Evolutionary conservation across 495 filamentous ascomycete genomes (phyloP).

Genomic region (Podospora pseudocomata): DNA sequence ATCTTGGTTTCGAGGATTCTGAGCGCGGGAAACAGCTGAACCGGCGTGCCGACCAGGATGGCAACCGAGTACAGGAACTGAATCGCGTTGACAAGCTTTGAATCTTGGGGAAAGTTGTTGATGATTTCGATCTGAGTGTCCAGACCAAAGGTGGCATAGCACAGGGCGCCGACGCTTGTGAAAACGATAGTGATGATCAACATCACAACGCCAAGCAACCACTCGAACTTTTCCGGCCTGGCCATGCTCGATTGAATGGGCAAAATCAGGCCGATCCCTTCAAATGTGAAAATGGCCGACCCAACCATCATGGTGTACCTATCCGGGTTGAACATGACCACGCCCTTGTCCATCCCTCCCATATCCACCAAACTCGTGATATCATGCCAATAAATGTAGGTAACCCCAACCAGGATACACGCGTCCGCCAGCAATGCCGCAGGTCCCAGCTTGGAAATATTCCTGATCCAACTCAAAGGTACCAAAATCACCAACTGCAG

Average conservation of each 20-base stretch:
- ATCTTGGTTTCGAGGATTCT: conserved; percentile 56
- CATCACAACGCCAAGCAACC: conserved; percentile 58
- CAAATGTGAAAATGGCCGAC: conserved; percentile 63
- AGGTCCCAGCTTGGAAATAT: conserved; percentile 61
- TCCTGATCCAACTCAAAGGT: conserved; percentile 59
- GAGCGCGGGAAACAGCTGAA: conserved; percentile 62
- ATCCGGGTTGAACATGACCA: conserved; percentile 58
- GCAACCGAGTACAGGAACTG: conserved; percentile 65
- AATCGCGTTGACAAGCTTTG: conserved; percentile 60
- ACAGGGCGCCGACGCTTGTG: conserved; percentile 59
- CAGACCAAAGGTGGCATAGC: conserved; percentile 61
- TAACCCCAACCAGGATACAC: conserved; percentile 59
- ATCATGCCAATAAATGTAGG: conserved; percentile 63
- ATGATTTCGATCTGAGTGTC: conserved; percentile 59
- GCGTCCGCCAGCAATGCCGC: conserved; percentile 58
- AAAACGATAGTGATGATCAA: conserved; percentile 60
- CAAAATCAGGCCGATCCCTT: conserved; percentile 63
- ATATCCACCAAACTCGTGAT: conserved; percentile 43
- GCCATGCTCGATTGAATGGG: conserved; percentile 64
- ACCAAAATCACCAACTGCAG: conserved; percentile 55
- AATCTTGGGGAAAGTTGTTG: conserved; percentile 60
- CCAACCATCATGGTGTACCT: conserved; percentile 61
- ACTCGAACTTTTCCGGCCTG: conserved; percentile 55
- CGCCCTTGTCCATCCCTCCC: conserved; percentile 45
- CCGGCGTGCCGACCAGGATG: conserved; percentile 58